Conservation (phyloP, 345 rosid species). For the Leavenworthia alabamica region DNA sequence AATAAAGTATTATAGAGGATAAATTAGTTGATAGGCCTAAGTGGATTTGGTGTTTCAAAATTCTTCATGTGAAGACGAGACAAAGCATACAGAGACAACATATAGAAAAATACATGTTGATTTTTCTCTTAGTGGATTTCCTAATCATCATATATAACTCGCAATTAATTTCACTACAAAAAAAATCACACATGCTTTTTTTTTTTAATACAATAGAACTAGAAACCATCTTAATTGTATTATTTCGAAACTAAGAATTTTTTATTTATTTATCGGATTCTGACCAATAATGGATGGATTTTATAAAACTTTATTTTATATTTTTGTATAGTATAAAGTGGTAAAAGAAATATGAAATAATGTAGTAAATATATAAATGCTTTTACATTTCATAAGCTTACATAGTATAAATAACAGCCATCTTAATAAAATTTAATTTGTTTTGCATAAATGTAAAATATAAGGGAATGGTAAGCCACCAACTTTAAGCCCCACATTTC, state of each 20-base stretch:
- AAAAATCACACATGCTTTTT: not conserved
- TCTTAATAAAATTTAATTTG: too few species aligned
- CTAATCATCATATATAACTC: not conserved
- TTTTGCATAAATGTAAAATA: too few species aligned
- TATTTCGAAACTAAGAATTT: not conserved
- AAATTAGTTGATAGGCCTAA: constrained; percentile 15
- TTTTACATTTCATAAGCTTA: too few species aligned
- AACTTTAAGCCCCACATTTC: too few species aligned
- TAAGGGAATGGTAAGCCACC: too few species aligned
- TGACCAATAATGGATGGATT: not conserved
- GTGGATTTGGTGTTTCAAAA: constrained; percentile 26
- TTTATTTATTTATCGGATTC: not conserved
- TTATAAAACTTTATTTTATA: not conserved
- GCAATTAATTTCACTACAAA: not conserved
- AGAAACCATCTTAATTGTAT: not conserved
- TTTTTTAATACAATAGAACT: too few species aligned
- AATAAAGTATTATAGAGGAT: not conserved
- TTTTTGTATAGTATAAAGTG: not conserved
- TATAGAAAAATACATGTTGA: not conserved
- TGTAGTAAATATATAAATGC: not conserved
- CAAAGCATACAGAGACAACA: constrained; percentile 25
- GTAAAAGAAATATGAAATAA: not conserved
- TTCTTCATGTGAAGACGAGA: constrained; percentile 24
- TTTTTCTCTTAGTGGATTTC: constrained; percentile 13
- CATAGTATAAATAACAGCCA: too few species aligned